Evolutionary conservation across 441 rosid genomes (phyloP).

Genomic region (Mallotus japonicus): DNA sequence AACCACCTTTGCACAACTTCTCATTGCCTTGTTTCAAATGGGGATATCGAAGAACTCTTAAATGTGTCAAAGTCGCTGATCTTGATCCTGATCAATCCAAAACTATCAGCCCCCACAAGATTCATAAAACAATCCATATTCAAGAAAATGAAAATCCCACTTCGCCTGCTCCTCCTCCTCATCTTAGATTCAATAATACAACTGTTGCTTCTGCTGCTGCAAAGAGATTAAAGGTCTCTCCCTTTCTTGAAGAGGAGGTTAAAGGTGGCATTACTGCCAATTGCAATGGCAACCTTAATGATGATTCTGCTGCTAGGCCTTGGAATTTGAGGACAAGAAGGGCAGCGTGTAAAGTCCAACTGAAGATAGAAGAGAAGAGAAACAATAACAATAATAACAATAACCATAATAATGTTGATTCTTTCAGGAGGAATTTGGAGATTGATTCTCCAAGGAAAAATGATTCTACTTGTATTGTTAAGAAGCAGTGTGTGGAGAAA

Average conservation of each 20-base stretch:
- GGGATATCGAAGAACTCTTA: slow-evolving; percentile 50
- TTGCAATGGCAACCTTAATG: not conserved
- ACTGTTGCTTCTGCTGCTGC: not conserved
- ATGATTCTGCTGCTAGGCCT: slow-evolving; percentile 33
- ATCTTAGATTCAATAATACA: not conserved
- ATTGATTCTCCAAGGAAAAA: slow-evolving; percentile 6
- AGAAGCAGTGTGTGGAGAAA: slow-evolving; percentile 7
- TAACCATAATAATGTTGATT: not conserved
- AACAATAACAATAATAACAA: not conserved
- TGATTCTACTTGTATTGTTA: slow-evolving; percentile 17
- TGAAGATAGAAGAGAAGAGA: slow-evolving; percentile 23
- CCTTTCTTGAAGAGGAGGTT: slow-evolving; percentile 21
- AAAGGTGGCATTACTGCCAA: not conserved
- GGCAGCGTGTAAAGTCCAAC: slow-evolving; percentile 49
- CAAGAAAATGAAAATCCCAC: slow-evolving; percentile 1
- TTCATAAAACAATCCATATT: not conserved
- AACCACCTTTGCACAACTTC: slow-evolving; percentile 51
- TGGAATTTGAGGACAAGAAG: slow-evolving; percentile 70
- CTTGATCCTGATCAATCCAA: not conserved
- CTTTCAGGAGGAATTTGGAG: not conserved
- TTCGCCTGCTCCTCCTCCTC: not conserved
- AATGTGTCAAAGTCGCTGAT: slow-evolving; percentile 47
- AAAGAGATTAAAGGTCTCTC: slow-evolving; percentile 27
- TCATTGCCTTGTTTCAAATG: slow-evolving; percentile 55
- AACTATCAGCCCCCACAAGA: not conserved